phyloP scores from a whole-genome alignment of 1,139 yeast species.

The Candida glucosophila region DNA sequence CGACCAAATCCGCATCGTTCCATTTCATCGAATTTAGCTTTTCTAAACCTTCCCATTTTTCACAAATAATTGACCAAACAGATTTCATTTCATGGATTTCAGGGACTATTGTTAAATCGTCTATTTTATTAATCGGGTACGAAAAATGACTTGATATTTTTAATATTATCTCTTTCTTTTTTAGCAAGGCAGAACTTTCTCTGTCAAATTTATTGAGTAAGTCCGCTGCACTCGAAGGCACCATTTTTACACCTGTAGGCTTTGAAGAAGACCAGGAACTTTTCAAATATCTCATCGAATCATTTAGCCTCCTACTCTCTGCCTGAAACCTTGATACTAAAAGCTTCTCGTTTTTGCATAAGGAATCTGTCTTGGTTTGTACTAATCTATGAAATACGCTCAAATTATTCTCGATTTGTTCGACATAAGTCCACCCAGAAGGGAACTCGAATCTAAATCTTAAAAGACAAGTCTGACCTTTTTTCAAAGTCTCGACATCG shows the following conservation, averaged over 20 bases:
- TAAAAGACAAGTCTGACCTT: conserved; percentile 38
- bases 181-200: conserved; percentile 12
- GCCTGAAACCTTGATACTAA: conserved; percentile 36
- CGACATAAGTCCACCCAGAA: conserved; percentile 50
- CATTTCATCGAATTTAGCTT: background rate
- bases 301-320: conserved; percentile 34
- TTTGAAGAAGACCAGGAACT: conserved; percentile 26
- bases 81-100: too few species aligned
- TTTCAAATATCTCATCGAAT: conserved; percentile 15
- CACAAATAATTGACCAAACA: too few species aligned
- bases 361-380: conserved; percentile 21
- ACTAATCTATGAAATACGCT: conserved; percentile 37
- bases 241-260: conserved; percentile 27
- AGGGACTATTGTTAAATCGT: conserved; percentile 20
- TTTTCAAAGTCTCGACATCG: too few species aligned
- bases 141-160: conserved; percentile 37
- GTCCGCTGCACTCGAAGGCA: conserved; percentile 44
- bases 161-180: conserved; percentile 16
- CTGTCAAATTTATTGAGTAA: conserved; percentile 36
- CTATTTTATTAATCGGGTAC: conserved; percentile 22
- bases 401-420: conserved; percentile 52
- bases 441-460: conserved; percentile 43
- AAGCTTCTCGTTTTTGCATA: conserved; percentile 36
- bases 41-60: too few species aligned
- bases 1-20: too few species aligned